These are phyloP conservation scores for Candida khao-thaluensis DNA, from an alignment of 805 yeast species.

Conservation along the genomic window DNA sequence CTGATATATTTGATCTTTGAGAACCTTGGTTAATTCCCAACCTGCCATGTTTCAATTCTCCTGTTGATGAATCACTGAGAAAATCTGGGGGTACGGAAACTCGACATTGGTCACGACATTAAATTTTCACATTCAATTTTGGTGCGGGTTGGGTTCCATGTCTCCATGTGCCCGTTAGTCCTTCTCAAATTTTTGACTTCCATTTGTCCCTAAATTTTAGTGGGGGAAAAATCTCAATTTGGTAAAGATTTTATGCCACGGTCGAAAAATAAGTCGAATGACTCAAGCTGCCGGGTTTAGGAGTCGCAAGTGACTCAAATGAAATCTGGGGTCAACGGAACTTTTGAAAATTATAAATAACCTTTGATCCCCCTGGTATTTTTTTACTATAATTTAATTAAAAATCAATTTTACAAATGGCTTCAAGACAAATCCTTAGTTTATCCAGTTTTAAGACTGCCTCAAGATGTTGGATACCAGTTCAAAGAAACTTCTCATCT, in stretches of 20 bases:
- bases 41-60: conserved; percentile 19
- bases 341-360: conserved; percentile 2
- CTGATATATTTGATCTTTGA: conserved; percentile 55
- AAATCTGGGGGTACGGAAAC: conserved; percentile 8
- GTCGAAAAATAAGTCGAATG: conserved; percentile 4
- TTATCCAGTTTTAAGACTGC: conserved; percentile 41
- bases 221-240: neutral
- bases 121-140: conserved; percentile 3
- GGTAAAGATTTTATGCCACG: conserved; percentile 2
- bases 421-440: conserved; percentile 23
- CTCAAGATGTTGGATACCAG: conserved; percentile 43
- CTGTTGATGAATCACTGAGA: conserved; percentile 5
- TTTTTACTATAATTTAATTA: neutral
- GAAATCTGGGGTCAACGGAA: conserved; percentile 11
- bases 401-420: neutral
- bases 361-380: conserved; percentile 2
- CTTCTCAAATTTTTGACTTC: conserved; percentile 1
- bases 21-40: conserved; percentile 50
- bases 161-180: conserved; percentile 5
- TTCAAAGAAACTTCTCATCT: conserved; percentile 34
- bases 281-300: conserved; percentile 4
- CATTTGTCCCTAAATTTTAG: conserved; percentile 4
- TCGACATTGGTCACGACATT: conserved; percentile 9
- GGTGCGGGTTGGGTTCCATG: conserved; percentile 2
- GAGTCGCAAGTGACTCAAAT: conserved; percentile 7